Conservation (phyloP, 331 rosid species). For the Malus hybrid region DNA sequence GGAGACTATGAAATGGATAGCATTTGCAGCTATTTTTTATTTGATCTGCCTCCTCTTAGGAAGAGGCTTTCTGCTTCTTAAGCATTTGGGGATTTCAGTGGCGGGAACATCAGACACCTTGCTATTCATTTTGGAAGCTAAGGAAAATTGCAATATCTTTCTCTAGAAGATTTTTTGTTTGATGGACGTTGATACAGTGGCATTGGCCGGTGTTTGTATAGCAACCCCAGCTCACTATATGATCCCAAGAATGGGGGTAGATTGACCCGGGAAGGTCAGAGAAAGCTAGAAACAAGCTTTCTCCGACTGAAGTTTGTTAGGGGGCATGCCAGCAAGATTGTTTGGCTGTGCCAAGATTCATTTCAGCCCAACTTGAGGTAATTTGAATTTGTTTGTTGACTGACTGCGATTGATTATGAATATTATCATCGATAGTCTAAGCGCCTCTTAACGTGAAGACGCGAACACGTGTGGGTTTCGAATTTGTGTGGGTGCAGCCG, state of each 20-base stretch:
- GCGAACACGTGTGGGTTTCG: slow-evolving; percentile 37
- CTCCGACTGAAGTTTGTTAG: slow-evolving; percentile 17
- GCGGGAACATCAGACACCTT: slow-evolving; percentile 31
- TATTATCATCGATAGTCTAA: slow-evolving; percentile 4
- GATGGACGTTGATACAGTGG: neutral
- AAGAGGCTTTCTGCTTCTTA: slow-evolving; percentile 34
- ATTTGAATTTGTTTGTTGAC: slow-evolving; percentile 7
- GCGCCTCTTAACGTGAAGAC: neutral
- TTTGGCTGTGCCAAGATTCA: slow-evolving; percentile 33
- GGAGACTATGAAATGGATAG: slow-evolving; percentile 46
- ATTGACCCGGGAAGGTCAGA: slow-evolving; percentile 3
- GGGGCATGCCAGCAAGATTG: slow-evolving; percentile 41
- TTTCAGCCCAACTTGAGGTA: slow-evolving; percentile 35
- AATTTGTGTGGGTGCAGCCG: too few species aligned
- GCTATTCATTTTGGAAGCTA: slow-evolving; percentile 28
- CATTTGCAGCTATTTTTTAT: slow-evolving; percentile 45
- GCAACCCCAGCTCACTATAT: neutral
- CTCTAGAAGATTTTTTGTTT: neutral
- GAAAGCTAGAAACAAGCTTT: slow-evolving; percentile 11
- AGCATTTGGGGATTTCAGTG: slow-evolving; percentile 16
- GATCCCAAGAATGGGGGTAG: too few species aligned
- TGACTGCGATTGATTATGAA: neutral
- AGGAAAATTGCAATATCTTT: neutral
- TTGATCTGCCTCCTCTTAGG: slow-evolving; percentile 74
- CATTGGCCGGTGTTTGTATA: slow-evolving; percentile 28